These are phyloP conservation scores for Acer negundo DNA, from an alignment of 345 rosid species.

Conservation along the genomic window DNA sequence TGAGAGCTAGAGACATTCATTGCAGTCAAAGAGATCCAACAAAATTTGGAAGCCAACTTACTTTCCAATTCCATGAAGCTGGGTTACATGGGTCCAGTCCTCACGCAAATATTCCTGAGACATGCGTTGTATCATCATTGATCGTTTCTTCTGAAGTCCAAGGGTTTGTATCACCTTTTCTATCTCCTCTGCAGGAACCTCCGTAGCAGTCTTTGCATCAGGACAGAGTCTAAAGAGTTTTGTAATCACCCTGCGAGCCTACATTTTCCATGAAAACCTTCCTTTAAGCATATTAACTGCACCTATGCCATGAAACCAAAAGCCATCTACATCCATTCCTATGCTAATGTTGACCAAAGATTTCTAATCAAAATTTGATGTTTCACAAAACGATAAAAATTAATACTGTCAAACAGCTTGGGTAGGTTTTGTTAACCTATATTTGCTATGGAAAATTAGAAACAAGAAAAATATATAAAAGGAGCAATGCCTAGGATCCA, in stretches of 20 bases:
- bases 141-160: conserved; percentile 63
- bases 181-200: conserved; percentile 41
- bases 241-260: conserved; percentile 49
- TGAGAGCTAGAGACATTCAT: background rate
- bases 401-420: background rate
- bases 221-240: conserved; percentile 63
- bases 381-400: background rate
- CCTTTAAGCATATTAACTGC: background rate
- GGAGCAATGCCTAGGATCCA: too few species aligned
- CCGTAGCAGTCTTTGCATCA: conserved; percentile 59
- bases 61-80: conserved; percentile 78
- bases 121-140: conserved; percentile 52
- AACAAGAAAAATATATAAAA: too few species aligned
- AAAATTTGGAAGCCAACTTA: conserved; percentile 25
- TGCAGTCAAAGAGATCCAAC: background rate
- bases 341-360: background rate
- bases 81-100: conserved; percentile 81
- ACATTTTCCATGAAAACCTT: conserved; percentile 19
- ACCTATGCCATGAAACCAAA: too few species aligned
- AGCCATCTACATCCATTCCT: background rate
- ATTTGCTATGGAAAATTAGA: too few species aligned
- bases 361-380: conserved; percentile 1
- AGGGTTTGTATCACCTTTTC: conserved; percentile 47
- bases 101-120: conserved; percentile 68
- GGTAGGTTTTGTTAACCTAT: background rate